Percentiles rank a stretch among this genome's conserved stretches.
phyloP scores from a whole-genome alignment of 2,329 filamentous ascomycete genomes.

The Cordyceps javanica region DNA sequence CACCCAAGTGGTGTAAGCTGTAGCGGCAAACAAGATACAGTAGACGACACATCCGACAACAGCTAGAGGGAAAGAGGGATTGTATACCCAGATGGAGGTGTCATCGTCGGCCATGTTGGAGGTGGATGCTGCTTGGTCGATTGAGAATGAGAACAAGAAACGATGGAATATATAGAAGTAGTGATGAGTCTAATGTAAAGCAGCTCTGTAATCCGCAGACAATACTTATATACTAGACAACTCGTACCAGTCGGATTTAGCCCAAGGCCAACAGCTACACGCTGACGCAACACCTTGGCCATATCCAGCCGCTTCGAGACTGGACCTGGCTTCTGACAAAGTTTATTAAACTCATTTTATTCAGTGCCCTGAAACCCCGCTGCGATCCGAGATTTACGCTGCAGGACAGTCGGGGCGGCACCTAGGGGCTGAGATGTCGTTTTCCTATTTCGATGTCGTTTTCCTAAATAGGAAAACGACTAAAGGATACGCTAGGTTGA shows the following conservation, averaged over 20 bases:
- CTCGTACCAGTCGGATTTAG: slow-evolving; percentile 6
- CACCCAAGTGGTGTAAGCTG: slow-evolving; percentile 35
- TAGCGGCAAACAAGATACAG: slow-evolving; percentile 29
- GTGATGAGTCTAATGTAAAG: no score
- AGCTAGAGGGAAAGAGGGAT: slow-evolving; percentile 36
- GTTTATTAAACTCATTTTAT: not conserved
- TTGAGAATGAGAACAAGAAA: not conserved
- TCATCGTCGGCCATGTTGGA: slow-evolving; percentile 21
- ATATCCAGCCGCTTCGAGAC: not conserved
- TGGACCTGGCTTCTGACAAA: not conserved
- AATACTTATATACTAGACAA: not conserved
- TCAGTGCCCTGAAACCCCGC: not conserved
- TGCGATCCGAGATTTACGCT: not conserved
- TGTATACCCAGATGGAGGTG: slow-evolving; percentile 35
- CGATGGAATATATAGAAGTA: not conserved
- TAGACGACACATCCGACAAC: slow-evolving; percentile 37
- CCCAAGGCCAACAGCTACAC: not conserved
- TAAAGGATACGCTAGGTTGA: not conserved
- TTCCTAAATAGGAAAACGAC: slow-evolving; percentile 5
- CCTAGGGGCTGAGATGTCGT: not conserved
- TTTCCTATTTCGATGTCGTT: slow-evolving; percentile 9
- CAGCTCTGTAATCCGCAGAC: no score
- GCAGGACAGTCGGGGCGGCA: not conserved
- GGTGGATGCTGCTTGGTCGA: not conserved
- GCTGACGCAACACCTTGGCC: not conserved